These are phyloP conservation scores for Allantophomopsis lycopodina DNA, from an alignment of 2,329 filamentous ascomycete genomes.

Conservation along the genomic window DNA sequence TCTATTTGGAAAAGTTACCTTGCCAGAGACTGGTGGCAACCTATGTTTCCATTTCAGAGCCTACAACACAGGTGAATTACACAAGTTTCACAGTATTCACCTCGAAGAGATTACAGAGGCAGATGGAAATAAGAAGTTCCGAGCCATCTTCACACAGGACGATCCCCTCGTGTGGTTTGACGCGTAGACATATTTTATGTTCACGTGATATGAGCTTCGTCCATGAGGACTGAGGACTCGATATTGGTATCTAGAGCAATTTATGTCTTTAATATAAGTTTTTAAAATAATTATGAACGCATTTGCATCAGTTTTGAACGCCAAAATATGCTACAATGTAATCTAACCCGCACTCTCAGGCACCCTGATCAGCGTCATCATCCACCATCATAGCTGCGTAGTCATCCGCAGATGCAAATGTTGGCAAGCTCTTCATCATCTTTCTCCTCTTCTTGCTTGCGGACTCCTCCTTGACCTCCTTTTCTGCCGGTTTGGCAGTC, in stretches of 20 bases:
- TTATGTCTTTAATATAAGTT: neutral
- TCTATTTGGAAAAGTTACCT: slow-evolving; percentile 32
- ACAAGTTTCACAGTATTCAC: slow-evolving; percentile 31
- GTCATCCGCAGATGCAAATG: slow-evolving; percentile 86
- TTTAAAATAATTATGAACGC: neutral
- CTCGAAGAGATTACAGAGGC: slow-evolving; percentile 28
- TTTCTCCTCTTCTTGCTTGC: slow-evolving; percentile 51
- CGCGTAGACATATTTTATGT: slow-evolving; percentile 13
- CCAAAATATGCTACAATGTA: neutral
- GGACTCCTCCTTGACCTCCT: slow-evolving; percentile 23
- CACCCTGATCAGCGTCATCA: slow-evolving; percentile 40
- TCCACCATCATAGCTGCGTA: slow-evolving; percentile 74
- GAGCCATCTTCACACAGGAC: slow-evolving; percentile 30
- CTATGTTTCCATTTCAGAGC: slow-evolving; percentile 33
- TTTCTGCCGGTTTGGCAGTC: slow-evolving; percentile 21
- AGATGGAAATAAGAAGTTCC: slow-evolving; percentile 28
- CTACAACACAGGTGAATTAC: slow-evolving; percentile 27
- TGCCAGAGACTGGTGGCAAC: slow-evolving; percentile 24
- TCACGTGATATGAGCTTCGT: too few relatives aligned
- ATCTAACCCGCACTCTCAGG: slow-evolving; percentile 2
- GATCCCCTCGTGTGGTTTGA: slow-evolving; percentile 41
- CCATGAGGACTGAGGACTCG: neutral
- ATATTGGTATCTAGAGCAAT: neutral
- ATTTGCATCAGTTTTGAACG: slow-evolving; percentile 4
- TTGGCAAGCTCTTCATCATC: slow-evolving; percentile 80